Evolutionary conservation across 768 basidiomycete species (phyloP), one percentile per base, ranked within the genome.

Genomic region (Pleurotus pulmonarius): DNA sequence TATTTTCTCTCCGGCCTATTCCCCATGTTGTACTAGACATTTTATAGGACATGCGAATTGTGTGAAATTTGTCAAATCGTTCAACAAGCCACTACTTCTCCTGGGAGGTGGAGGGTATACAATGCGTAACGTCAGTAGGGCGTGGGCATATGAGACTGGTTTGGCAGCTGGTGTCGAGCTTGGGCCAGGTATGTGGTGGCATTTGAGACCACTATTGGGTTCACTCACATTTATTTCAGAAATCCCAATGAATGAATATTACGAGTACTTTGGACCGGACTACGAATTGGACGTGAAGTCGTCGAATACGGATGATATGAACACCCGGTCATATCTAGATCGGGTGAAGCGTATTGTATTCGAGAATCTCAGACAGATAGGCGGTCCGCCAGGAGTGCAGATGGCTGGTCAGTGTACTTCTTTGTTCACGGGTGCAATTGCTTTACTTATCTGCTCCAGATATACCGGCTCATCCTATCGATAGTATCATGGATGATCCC

Each of bases 211-310:
- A 39, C 29, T 18, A 37, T 37, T 49, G 29, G 56, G 37, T 51
- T 44, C 6, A n/a, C 37, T 38, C 39, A 18, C 20, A 48, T 25
- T 7, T 57, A 57, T 49, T 52, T 29, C 3, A 95, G 96, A 92
- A 67, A 96, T 99, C 54, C 97, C 97, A 2, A 88, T 95, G 60
- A 99, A 98, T 65, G 97, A 99, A 73, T 99, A 98, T 73, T 98
- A 95, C 66, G 96, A 98, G 67, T 98, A 98, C 71, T 98, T 98
- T 69, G 97, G 97, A 0, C 97, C 97, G 2, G 93, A 96, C 65
- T 98, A 98, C 65, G 85, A 94, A 67, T 81, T 99, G 29, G 93
- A 99, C 67, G 97, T 99, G 25, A 92, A 88, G 64, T 75, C 93
- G 11, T 94, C 92, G 11, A 99, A 98, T 67, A 90, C 93, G 58